Conservation (phyloP, 306 rosid genomes). For the Phaseolus lunatus region DNA sequence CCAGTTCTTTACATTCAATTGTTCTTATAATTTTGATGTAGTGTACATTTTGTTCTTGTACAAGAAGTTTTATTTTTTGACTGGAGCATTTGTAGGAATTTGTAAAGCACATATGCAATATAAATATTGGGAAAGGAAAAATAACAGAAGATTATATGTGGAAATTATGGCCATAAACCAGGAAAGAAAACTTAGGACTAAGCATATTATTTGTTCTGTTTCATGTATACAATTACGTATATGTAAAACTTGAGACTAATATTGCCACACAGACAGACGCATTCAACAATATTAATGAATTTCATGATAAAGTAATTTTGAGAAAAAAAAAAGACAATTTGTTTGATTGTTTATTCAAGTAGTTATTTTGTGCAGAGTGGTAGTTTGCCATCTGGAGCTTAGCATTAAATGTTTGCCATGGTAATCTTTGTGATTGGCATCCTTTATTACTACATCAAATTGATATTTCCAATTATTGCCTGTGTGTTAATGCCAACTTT, state of each 20-base stretch:
- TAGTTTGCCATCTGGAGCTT: neutral
- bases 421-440: neutral
- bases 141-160: neutral
- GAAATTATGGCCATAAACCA: constrained; percentile 2
- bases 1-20: neutral
- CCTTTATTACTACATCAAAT: neutral
- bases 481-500: neutral
- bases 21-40: constrained; percentile 27
- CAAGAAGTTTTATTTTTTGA: neutral
- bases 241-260: neutral
- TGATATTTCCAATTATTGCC: neutral
- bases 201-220: neutral
- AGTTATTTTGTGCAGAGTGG: neutral
- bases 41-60: constrained; percentile 6
- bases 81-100: neutral
- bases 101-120: neutral
- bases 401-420: neutral
- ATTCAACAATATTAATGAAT: constrained; percentile 28
- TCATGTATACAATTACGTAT: neutral
- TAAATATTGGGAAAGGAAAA: neutral
- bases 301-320: neutral
- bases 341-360: constrained; percentile 16
- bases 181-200: neutral
- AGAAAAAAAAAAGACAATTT: neutral
- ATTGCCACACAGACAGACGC: neutral